phyloP scores from a whole-genome alignment of 2,329 filamentous ascomycete genomes.

The Colletotrichum coccodes region DNA sequence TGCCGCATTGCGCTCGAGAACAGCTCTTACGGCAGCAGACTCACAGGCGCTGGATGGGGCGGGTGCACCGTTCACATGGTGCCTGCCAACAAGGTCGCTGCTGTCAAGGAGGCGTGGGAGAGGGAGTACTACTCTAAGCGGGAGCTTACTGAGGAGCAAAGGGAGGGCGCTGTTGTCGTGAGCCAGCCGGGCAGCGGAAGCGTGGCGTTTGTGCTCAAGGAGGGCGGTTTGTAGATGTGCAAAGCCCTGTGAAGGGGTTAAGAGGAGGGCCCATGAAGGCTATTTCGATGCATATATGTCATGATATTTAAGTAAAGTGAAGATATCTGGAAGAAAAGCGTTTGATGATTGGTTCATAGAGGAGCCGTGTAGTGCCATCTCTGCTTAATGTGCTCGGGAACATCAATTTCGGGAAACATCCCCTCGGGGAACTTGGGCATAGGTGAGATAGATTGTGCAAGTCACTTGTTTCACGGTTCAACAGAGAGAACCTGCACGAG shows the following conservation, averaged over 20 bases:
- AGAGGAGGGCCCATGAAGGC: background rate
- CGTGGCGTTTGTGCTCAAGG: conserved; percentile 58
- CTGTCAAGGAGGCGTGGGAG: conserved; percentile 81
- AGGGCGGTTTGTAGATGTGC: conserved; percentile 29
- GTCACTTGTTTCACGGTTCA: no score
- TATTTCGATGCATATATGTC: background rate
- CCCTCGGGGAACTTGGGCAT: no score
- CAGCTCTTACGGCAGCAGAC: conserved; percentile 84
- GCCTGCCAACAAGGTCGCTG: conserved; percentile 82
- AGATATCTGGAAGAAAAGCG: background rate
- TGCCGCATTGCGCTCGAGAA: conserved; percentile 82
- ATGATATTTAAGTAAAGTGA: background rate
- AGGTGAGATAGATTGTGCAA: no score
- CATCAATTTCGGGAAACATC: no score
- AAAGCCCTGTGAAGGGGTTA: background rate
- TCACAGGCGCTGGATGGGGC: conserved; percentile 97
- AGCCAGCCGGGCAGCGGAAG: conserved; percentile 86
- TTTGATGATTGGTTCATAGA: background rate
- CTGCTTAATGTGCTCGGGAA: no score
- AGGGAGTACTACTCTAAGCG: conserved; percentile 84
- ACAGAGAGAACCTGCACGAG: no score
- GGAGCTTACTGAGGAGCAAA: conserved; percentile 74
- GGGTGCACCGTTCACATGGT: conserved; percentile 96
- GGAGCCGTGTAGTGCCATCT: background rate
- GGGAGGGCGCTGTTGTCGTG: conserved; percentile 84